phyloP scores from a whole-genome alignment of 2,329 filamentous ascomycete species.

The Pseudogymnoascus sp. region DNA sequence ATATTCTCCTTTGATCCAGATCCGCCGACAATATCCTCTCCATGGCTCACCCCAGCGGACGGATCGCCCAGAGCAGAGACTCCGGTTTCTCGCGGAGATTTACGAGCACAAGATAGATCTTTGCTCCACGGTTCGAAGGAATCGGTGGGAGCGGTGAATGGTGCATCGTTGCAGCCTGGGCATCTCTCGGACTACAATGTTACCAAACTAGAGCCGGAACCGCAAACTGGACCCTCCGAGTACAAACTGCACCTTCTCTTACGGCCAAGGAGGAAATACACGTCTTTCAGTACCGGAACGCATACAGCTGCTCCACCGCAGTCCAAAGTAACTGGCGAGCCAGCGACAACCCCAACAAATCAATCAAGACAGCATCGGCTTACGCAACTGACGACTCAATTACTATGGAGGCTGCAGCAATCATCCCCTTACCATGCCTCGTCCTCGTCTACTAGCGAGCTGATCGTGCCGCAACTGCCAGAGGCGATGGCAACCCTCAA shows the following conservation, averaged over 20 bases:
- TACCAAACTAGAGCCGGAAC: constrained; percentile 77
- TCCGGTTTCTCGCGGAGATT: constrained; percentile 30
- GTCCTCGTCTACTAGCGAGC: constrained; percentile 66
- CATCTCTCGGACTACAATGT: constrained; percentile 56
- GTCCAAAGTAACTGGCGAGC: constrained; percentile 15
- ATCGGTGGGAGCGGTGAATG: constrained; percentile 29
- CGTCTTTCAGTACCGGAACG: constrained; percentile 59
- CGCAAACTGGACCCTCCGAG: constrained; percentile 88
- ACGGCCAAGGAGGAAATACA: constrained; percentile 68
- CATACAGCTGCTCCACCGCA: constrained; percentile 33
- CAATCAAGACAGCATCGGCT: constrained; percentile 76
- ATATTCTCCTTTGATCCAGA: constrained; percentile 94
- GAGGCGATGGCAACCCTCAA: constrained; percentile 48
- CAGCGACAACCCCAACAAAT: constrained; percentile 30
- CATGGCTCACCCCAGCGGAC: constrained; percentile 63
- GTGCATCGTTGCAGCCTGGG: constrained; percentile 30
- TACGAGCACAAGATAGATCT: constrained; percentile 12
- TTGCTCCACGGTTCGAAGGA: constrained; percentile 23
- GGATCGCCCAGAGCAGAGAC: constrained; percentile 23
- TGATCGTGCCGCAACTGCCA: constrained; percentile 69
- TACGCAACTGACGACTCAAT: constrained; percentile 86
- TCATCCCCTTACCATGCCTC: constrained; percentile 86
- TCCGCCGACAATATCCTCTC: constrained; percentile 79
- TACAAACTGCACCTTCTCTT: constrained; percentile 92
- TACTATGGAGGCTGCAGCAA: constrained; percentile 91